Conservation (phyloP, 805 yeast species). For the Lachancea mirantina region DNA sequence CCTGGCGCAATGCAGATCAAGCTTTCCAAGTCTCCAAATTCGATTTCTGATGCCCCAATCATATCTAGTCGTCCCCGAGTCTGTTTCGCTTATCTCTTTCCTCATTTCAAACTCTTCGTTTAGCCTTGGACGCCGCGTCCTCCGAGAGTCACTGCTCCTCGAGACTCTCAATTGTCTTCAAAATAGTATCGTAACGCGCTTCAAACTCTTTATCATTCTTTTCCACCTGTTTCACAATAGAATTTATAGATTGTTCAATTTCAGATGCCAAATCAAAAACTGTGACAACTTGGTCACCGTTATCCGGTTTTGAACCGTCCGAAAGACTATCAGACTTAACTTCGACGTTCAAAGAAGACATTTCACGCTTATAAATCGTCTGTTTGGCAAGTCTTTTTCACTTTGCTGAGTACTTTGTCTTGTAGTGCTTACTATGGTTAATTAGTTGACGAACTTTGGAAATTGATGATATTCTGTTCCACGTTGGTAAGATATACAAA, state of each 20-base stretch:
- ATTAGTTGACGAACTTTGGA: too few species aligned
- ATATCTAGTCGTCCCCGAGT: too few species aligned
- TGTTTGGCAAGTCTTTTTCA: background rate
- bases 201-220: conserved; percentile 20
- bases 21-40: too few species aligned
- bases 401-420: background rate
- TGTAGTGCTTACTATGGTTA: background rate
- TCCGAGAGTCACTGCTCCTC: conserved; percentile 5
- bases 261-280: conserved; percentile 26
- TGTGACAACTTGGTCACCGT: conserved; percentile 14
- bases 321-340: background rate
- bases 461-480: too few species aligned
- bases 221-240: conserved; percentile 13
- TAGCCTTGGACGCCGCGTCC: too few species aligned
- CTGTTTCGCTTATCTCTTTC: too few species aligned
- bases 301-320: conserved; percentile 6
- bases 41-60: too few species aligned
- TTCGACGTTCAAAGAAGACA: conserved; percentile 3
- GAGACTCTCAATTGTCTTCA: conserved; percentile 15
- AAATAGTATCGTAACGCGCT: conserved; percentile 15
- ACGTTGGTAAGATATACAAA: too few species aligned
- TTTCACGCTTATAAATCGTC: background rate
- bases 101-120: too few species aligned
- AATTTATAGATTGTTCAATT: conserved; percentile 21
- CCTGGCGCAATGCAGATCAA: too few species aligned